Conservation (phyloP, 192 early-diverging fungal genomes). For the Diversispora epigaea region DNA sequence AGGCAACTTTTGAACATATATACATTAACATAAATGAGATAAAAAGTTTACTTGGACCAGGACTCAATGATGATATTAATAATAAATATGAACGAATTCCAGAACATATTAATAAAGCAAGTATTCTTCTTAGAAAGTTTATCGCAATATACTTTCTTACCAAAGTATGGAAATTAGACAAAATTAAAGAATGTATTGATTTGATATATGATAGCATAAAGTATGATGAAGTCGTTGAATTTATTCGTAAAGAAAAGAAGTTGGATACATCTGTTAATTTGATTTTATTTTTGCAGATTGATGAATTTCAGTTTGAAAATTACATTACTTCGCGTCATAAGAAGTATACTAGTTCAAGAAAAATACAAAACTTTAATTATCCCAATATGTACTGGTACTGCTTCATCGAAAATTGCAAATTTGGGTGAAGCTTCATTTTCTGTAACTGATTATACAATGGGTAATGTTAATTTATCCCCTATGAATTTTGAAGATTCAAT, state of each 20-base stretch:
- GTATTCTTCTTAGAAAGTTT: neutral
- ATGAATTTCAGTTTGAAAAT: neutral
- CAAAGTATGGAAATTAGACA: neutral
- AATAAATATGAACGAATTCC: neutral
- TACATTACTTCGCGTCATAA: neutral
- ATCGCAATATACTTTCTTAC: neutral
- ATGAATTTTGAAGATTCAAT: conserved; percentile 6
- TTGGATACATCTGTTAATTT: neutral
- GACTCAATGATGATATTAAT: neutral
- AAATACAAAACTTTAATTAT: neutral
- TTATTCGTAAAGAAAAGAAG: neutral
- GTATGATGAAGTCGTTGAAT: neutral
- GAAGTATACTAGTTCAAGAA: neutral
- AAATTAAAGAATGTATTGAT: neutral
- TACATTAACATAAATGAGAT: conserved; percentile 19
- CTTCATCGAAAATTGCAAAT: neutral
- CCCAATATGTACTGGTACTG: conserved; percentile 9
- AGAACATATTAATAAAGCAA: neutral
- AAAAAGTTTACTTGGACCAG: neutral
- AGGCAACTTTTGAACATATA: no score
- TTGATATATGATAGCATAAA: neutral
- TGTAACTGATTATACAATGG: neutral
- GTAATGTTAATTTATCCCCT: neutral
- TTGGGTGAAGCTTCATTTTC: neutral
- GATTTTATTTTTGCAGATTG: conserved; percentile 14